These are phyloP conservation scores for Isabelozyma rhagii DNA, from an alignment of 805 yeast species.

Conservation along the genomic window DNA sequence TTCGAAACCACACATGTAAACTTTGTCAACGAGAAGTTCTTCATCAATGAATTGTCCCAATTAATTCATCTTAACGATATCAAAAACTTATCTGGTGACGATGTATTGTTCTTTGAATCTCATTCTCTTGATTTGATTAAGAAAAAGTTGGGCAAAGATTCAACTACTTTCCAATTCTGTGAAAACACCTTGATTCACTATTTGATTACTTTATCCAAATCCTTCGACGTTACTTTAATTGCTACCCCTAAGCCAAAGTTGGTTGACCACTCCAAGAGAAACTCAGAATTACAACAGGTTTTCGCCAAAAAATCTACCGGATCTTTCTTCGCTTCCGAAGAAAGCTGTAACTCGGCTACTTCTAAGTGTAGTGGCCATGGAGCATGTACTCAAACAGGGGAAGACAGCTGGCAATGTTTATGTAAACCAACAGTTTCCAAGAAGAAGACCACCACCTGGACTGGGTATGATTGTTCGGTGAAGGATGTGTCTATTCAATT, in stretches of 20 bases:
- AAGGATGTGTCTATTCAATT: conserved; percentile 64
- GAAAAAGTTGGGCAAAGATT: conserved; percentile 40
- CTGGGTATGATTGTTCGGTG: conserved; percentile 62
- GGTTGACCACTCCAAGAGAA: conserved; percentile 11
- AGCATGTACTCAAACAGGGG: conserved; percentile 34
- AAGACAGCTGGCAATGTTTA: conserved; percentile 48
- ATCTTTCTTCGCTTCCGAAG: conserved; percentile 41
- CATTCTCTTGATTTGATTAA: conserved; percentile 42
- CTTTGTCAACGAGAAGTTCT: conserved; percentile 43
- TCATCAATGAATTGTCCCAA: conserved; percentile 48
- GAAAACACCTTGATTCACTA: conserved; percentile 30
- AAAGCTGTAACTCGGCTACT: conserved; percentile 46
- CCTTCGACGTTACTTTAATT: conserved; percentile 26
- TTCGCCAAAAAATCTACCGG: conserved; percentile 11
- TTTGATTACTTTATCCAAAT: conserved; percentile 15
- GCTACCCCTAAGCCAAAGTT: not conserved
- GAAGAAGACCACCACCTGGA: conserved; percentile 50
- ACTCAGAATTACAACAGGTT: conserved; percentile 15
- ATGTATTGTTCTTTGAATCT: conserved; percentile 34
- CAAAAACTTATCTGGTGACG: conserved; percentile 12
- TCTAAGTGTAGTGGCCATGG: conserved; percentile 55
- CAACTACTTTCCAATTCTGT: conserved; percentile 41
- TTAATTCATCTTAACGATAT: conserved; percentile 36
- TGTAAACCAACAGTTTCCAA: conserved; percentile 46
- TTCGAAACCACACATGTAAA: conserved; percentile 23